Evolutionary conservation across 441 rosid species (phyloP).

Genomic region (Manihot esculenta): DNA sequence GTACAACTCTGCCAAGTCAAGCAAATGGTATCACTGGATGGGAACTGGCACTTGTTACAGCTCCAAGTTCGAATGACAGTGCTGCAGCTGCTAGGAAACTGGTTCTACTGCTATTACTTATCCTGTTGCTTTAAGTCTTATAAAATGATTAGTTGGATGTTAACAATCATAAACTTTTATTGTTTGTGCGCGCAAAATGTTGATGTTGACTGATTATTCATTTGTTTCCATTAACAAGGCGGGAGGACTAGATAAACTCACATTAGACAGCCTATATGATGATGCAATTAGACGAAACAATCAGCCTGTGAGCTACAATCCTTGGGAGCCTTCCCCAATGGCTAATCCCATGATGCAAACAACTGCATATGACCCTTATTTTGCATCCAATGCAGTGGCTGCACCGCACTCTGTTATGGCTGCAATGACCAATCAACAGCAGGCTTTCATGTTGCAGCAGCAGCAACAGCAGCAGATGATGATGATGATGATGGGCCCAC

Average conservation of each 20-base stretch:
- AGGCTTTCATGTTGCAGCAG: slow-evolving; percentile 62
- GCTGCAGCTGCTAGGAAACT: slow-evolving; percentile 68
- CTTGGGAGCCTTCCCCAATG: slow-evolving; percentile 69
- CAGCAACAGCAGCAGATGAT: slow-evolving; percentile 61
- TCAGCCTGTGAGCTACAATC: slow-evolving; percentile 75
- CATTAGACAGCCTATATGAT: slow-evolving; percentile 90
- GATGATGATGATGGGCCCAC: slow-evolving; percentile 53
- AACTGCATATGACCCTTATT: slow-evolving; percentile 61
- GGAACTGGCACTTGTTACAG: slow-evolving; percentile 89
- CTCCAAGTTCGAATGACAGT: slow-evolving; percentile 76
- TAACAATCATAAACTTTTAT: not conserved
- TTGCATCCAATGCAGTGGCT: slow-evolving; percentile 49
- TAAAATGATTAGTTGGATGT: not conserved
- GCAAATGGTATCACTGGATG: slow-evolving; percentile 64
- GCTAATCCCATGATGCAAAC: slow-evolving; percentile 61
- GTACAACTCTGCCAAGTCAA: slow-evolving; percentile 38
- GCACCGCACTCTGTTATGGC: slow-evolving; percentile 73
- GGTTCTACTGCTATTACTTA: slow-evolving; percentile 39
- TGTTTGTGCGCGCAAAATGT: not conserved
- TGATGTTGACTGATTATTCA: slow-evolving; percentile 7
- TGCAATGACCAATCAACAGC: slow-evolving; percentile 77
- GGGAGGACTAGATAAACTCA: slow-evolving; percentile 93
- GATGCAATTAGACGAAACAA: slow-evolving; percentile 85
- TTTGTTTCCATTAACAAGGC: slow-evolving; percentile 45
- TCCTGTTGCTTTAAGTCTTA: not conserved